Evolutionary conservation across 139 green algal species (phyloP), one percentile per base, ranked within the genome.

Genomic region (Nannochloris sp.): DNA sequence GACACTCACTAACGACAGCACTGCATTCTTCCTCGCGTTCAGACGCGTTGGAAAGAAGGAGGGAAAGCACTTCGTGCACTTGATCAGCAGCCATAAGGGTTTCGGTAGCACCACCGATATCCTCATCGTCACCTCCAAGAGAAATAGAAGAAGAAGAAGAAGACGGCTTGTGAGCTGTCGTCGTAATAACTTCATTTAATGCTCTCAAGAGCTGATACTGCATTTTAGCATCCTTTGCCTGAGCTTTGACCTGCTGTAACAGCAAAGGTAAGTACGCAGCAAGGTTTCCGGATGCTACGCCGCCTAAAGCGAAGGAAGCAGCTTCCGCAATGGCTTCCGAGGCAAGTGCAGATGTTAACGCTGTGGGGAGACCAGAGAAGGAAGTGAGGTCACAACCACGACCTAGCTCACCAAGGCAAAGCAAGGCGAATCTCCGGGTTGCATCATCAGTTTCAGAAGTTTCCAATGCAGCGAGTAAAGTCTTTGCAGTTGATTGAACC

Each of bases 1-100:
- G 76, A 81, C 93, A 98, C 75, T 98, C 92, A 5, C 91, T 84
- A n/a, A 96, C 85, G 24, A 96, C 86, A 36, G 62, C 87, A 33
- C 86, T 69, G 82, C 75, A 95, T 82, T 93, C 92, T 83, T 96
- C 89, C 70, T 96, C 87, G n/a, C 83, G 81, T 38, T 67, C 81
- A n/a, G n/a, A n/a, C 42, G 76, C 75, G 35, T 64, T 79, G 29
- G 59, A 51, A 54, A 97, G 81, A 63, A 97, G 78, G 78, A 96
- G 73, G 5, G 65, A 60, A 60, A 92, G 72, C 31, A 88, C 75
- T 70, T 86, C 74, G 7, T 13, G n/a, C 19, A 59, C 10, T 30
- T 59, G 51, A 29, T 42, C n/a, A n/a, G n/a, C n/a, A n/a, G n/a
- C n/a, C n/a, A n/a, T n/a, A n/a, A n/a, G n/a, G n/a, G n/a, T n/a